Conservation (phyloP, 2,329 filamentous ascomycete species). For the Aspergillus novofumigatus region DNA sequence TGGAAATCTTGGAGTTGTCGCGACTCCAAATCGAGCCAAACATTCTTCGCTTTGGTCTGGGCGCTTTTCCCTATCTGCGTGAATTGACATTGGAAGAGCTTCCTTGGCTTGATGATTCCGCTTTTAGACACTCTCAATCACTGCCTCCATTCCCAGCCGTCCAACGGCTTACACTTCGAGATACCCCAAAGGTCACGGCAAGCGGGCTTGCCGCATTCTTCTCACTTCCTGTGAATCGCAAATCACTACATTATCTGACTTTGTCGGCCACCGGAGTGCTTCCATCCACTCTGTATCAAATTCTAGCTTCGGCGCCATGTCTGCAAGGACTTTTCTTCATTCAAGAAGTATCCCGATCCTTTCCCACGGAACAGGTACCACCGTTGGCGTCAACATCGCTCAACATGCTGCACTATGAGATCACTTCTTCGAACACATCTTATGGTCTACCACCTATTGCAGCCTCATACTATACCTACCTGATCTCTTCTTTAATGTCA, state of each 20-base stretch:
- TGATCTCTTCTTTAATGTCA: slow-evolving; percentile 75
- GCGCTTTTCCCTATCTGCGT: slow-evolving; percentile 61
- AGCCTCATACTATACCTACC: slow-evolving; percentile 74
- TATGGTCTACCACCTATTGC: slow-evolving; percentile 52
- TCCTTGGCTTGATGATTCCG: slow-evolving; percentile 67
- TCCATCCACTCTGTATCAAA: slow-evolving; percentile 37
- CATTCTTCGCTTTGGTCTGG: slow-evolving; percentile 64
- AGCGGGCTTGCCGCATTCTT: slow-evolving; percentile 68
- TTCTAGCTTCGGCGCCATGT: slow-evolving; percentile 40
- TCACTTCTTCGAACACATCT: slow-evolving; percentile 57
- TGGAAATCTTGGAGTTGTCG: slow-evolving; percentile 40
- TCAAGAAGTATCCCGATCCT: slow-evolving; percentile 53
- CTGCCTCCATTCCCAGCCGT: slow-evolving; percentile 71
- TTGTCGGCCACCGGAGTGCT: slow-evolving; percentile 67
- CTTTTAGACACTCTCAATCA: slow-evolving; percentile 64
- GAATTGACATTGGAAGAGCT: slow-evolving; percentile 72
- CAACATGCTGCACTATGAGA: slow-evolving; percentile 74
- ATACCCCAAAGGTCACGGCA: slow-evolving; percentile 67
- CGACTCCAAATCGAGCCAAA: slow-evolving; percentile 34
- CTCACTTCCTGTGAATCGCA: slow-evolving; percentile 54
- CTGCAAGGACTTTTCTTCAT: slow-evolving; percentile 50
- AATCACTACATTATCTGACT: slow-evolving; percentile 62
- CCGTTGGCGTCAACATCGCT: slow-evolving; percentile 67
- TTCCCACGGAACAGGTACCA: slow-evolving; percentile 55
- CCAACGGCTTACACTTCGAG: slow-evolving; percentile 67